A percentile compares a stretch with the other conserved stretches of the same genome.
These are phyloP conservation scores for Nidula niveotomentosa DNA, from an alignment of 1,284 basidiomycete species.

Conservation along the genomic window DNA sequence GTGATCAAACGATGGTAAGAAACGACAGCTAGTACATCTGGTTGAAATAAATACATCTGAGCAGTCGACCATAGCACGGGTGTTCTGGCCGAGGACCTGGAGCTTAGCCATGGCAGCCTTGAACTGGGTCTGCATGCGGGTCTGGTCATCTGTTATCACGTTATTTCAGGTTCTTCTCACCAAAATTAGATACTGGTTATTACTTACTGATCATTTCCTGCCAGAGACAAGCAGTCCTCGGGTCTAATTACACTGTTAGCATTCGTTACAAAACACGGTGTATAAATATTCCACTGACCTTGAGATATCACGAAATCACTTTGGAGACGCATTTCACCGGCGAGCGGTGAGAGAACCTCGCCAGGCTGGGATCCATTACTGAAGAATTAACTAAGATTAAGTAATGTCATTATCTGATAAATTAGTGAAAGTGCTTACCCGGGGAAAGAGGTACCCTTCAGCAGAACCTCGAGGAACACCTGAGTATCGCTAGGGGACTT, in stretches of 20 bases:
- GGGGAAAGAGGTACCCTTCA: slow-evolving; percentile 14
- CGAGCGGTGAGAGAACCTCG: slow-evolving; percentile 14
- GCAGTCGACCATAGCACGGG: slow-evolving; percentile 19
- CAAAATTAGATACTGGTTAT: background rate
- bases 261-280: background rate
- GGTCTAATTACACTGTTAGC: slow-evolving; percentile 7
- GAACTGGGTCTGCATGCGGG: slow-evolving; percentile 21
- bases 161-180: background rate
- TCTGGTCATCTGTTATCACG: slow-evolving; percentile 17
- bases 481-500: slow-evolving; percentile 12
- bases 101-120: slow-evolving; percentile 22
- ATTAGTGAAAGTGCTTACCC: slow-evolving; percentile 5
- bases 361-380: slow-evolving; percentile 13
- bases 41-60: slow-evolving; percentile 16
- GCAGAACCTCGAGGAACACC: slow-evolving; percentile 16
- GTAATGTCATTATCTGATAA: background rate
- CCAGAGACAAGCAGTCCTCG: slow-evolving; percentile 22
- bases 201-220: slow-evolving; percentile 16
- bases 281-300: slow-evolving; percentile 1
- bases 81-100: slow-evolving; percentile 20
- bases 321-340: slow-evolving; percentile 22
- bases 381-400: background rate
- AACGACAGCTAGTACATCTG: too few relatives aligned
- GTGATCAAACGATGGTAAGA: too few relatives aligned
- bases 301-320: slow-evolving; percentile 19